Conservation (phyloP, 1,139 yeast species). For the Trichomonascaceae sp. region DNA sequence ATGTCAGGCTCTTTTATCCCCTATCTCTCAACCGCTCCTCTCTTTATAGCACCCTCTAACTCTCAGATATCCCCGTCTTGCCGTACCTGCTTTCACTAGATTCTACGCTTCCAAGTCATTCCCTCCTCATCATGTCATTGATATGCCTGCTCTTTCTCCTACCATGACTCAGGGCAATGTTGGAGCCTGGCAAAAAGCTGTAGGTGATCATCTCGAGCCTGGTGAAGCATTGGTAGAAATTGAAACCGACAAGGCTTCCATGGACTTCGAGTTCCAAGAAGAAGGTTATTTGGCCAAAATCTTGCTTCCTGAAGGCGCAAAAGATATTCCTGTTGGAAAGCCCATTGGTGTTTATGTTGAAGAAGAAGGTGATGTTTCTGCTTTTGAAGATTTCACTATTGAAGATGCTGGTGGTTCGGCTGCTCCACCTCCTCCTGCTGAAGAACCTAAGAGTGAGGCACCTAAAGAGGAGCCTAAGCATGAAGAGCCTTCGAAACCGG, state of each 20-base stretch:
- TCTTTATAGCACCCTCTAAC: not conserved
- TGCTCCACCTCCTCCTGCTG: conserved; percentile 32
- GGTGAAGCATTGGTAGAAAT: conserved; percentile 96
- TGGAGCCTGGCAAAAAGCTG: conserved; percentile 80
- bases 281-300: conserved; percentile 94
- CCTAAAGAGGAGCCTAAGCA: conserved; percentile 21
- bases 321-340: conserved; percentile 86
- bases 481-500: conserved; percentile 25
- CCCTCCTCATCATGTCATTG: conserved; percentile 62
- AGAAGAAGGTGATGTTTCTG: conserved; percentile 74
- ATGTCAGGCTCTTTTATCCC: not conserved
- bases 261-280: conserved; percentile 99
- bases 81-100: conserved; percentile 29
- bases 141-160: conserved; percentile 93
- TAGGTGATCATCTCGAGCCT: conserved; percentile 79
- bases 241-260: conserved; percentile 97
- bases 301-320: conserved; percentile 76
- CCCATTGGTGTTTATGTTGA: conserved; percentile 98
- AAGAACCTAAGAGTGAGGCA: conserved; percentile 23
- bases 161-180: conserved; percentile 96
- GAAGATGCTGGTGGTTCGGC: conserved; percentile 70
- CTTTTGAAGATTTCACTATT: conserved; percentile 77
- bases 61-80: not conserved
- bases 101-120: conserved; percentile 35
- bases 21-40: not conserved